Evolutionary conservation across 1,139 yeast genomes (phyloP).

Genomic region (Torulaspora pretoriensis): DNA sequence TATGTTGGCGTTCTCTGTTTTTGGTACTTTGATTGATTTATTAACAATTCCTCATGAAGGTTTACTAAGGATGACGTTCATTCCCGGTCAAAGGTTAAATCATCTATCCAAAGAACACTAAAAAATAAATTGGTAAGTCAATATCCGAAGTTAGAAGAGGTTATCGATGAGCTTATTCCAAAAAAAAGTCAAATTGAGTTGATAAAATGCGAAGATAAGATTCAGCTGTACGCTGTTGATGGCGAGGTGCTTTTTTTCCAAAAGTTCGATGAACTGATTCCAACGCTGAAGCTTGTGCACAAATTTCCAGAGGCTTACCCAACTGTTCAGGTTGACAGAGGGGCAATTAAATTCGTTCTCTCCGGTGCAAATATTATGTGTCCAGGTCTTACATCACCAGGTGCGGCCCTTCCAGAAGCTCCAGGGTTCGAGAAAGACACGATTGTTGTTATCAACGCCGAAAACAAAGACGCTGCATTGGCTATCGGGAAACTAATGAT

Average conservation of each 20-base stretch:
- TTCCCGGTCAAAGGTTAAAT: constrained; percentile 85
- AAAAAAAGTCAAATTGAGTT: constrained; percentile 83
- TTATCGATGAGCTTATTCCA: constrained; percentile 79
- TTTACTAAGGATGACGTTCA: constrained; percentile 84
- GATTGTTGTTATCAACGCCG: constrained; percentile 81
- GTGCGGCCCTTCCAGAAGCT: constrained; percentile 78
- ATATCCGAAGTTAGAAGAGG: constrained; percentile 68
- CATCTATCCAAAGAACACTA: constrained; percentile 84
- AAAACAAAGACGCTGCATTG: constrained; percentile 86
- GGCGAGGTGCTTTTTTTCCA: constrained; percentile 75
- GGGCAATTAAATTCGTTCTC: constrained; percentile 90
- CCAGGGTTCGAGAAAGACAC: constrained; percentile 57
- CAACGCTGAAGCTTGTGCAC: constrained; percentile 73
- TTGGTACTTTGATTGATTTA: not conserved
- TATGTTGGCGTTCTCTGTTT: not conserved
- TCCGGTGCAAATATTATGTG: constrained; percentile 97
- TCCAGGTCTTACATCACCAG: constrained; percentile 91
- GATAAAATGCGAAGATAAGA: constrained; percentile 85
- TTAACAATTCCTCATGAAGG: constrained; percentile 37
- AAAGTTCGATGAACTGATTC: constrained; percentile 79
- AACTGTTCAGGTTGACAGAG: constrained; percentile 85
- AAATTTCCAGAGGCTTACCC: constrained; percentile 81
- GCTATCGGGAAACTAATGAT: constrained; percentile 83
- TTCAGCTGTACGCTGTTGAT: constrained; percentile 72
- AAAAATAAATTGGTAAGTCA: constrained; percentile 67